A percentile compares a stretch with the other conserved stretches of the same genome.
Evolutionary conservation across 345 rosid species (phyloP).

Genomic region (Gossypium thurberi): DNA sequence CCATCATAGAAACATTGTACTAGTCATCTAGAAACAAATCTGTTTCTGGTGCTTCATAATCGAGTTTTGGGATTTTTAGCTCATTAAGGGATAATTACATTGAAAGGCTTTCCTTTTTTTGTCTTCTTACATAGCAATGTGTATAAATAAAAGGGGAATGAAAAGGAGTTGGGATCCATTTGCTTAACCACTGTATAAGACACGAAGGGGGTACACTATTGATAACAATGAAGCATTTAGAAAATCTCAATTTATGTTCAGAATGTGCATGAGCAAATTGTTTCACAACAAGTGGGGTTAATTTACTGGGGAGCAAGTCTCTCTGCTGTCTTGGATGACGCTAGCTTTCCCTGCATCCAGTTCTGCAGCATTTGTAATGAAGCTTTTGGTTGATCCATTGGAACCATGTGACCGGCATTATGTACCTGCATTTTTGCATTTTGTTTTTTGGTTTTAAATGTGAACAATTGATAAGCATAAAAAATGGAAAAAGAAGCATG

Average conservation of each 20-base stretch:
- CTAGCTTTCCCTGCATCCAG: conserved; percentile 74
- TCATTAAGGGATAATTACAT: neutral
- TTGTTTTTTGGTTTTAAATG: neutral
- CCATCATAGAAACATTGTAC: neutral
- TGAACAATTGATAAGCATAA: neutral
- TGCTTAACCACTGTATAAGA: neutral
- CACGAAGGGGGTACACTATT: neutral
- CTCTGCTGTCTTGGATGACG: neutral
- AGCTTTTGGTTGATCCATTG: conserved; percentile 97
- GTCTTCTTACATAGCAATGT: too few relatives aligned
- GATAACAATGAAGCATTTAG: neutral
- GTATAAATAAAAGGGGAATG: neutral
- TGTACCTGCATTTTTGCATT: conserved; percentile 40
- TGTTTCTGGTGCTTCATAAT: neutral
- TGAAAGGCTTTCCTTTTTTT: too few relatives aligned
- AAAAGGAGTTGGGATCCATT: neutral
- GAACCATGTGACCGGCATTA: conserved; percentile 85
- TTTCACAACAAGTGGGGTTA: neutral
- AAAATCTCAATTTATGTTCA: neutral
- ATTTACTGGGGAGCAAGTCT: neutral
- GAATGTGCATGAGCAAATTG: neutral
- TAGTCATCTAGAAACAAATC: neutral
- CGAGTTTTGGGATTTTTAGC: neutral
- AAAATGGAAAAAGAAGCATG: neutral
- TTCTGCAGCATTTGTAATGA: conserved; percentile 62